phyloP scores from a whole-genome alignment of 139 green algal species.

The Bryopsis sp. region DNA sequence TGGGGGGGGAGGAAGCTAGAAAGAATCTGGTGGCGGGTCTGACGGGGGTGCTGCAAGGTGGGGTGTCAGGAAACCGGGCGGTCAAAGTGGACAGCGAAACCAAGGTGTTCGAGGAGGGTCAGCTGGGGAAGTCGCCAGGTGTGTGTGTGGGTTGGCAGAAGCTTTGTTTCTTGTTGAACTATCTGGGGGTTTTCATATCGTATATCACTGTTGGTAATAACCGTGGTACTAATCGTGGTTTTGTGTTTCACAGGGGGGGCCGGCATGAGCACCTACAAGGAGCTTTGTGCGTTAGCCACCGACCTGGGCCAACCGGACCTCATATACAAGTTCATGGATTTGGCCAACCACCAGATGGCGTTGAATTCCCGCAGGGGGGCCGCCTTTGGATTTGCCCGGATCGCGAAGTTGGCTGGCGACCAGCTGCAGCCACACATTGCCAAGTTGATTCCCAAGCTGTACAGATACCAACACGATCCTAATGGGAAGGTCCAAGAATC shows the following conservation, averaged over 20 bases:
- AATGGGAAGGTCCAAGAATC: constrained; percentile 66
- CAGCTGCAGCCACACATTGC: not conserved
- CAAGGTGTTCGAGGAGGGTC: constrained; percentile 24
- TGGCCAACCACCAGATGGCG: constrained; percentile 60
- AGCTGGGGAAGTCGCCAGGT: constrained; percentile 23
- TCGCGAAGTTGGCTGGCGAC: constrained; percentile 63
- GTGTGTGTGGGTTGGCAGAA: not conserved
- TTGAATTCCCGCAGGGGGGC: constrained; percentile 64
- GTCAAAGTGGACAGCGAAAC: constrained; percentile 60
- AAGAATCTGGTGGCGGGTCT: constrained; percentile 56
- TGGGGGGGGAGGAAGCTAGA: constrained; percentile 41
- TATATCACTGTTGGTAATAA: too few relatives aligned
- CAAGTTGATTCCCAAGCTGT: not conserved
- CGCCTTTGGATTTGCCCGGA: constrained; percentile 75
- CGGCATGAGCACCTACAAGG: constrained; percentile 71
- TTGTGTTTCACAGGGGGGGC: constrained; percentile 25
- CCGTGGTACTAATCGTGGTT: too few relatives aligned
- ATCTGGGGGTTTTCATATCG: too few relatives aligned
- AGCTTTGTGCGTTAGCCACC: constrained; percentile 79
- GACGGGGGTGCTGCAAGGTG: constrained; percentile 37
- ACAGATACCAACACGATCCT: constrained; percentile 68
- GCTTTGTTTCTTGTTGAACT: not conserved
- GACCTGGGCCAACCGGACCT: constrained; percentile 89
- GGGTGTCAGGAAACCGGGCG: not conserved
- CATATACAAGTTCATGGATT: constrained; percentile 77